Evolutionary conservation across 495 filamentous ascomycete genomes (phyloP).

Genomic region (Neurospora sp.): DNA sequence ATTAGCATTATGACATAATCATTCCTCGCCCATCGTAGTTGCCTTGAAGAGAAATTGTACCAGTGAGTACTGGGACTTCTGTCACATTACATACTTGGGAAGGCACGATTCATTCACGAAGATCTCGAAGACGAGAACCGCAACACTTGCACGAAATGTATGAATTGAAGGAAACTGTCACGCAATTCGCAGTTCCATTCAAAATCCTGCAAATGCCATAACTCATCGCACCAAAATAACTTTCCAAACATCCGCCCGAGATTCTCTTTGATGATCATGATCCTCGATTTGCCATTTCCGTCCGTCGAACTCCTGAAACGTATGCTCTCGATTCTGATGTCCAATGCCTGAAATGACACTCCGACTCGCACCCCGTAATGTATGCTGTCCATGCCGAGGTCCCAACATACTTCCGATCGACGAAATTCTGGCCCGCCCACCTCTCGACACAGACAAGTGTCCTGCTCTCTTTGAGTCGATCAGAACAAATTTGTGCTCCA

Average conservation of each 20-base stretch:
- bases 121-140: not conserved
- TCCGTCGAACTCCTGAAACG: not conserved
- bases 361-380: not conserved
- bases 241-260: not conserved
- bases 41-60: not conserved
- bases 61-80: not conserved
- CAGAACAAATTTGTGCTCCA: not conserved
- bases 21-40: not conserved
- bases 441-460: not conserved
- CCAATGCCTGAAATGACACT: not conserved
- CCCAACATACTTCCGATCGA: not conserved
- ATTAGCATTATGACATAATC: not conserved
- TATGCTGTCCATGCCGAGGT: not conserved
- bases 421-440: not conserved
- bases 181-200: not conserved
- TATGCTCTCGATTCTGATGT: not conserved
- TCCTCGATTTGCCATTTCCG: not conserved
- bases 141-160: not conserved
- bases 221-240: not conserved
- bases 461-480: not conserved
- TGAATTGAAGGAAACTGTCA: not conserved
- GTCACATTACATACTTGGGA: not conserved
- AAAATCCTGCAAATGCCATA: not conserved
- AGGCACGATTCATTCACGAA: not conserved
- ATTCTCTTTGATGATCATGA: not conserved